Evolutionary conservation across 2,329 filamentous ascomycete genomes (phyloP).

Genomic region (Paecilomyces fulvus): DNA sequence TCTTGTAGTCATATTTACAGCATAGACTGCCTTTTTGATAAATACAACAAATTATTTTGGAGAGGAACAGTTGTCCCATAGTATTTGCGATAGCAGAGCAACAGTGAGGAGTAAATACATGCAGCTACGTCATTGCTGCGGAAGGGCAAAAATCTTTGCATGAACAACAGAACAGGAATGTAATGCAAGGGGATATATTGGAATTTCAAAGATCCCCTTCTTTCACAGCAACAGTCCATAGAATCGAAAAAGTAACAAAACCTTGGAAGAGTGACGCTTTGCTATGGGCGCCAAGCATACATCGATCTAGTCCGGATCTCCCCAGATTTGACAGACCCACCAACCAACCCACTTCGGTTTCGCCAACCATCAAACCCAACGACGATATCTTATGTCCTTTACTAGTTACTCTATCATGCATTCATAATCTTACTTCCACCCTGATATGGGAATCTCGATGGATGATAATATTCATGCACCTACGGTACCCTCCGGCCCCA

Average conservation of each 20-base stretch:
- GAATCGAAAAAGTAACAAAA: neutral
- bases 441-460: slow-evolving; percentile 51
- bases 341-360: slow-evolving; percentile 5
- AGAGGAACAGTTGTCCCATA: neutral
- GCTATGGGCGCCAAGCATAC: neutral
- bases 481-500: slow-evolving; percentile 71
- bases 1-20: neutral
- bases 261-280: neutral
- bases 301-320: slow-evolving; percentile 1
- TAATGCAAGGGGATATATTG: too few relatives aligned
- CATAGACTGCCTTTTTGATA: neutral
- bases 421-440: slow-evolving; percentile 6
- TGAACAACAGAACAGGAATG: neutral
- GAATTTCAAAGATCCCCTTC: neutral
- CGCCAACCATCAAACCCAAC: neutral
- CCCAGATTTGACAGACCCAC: neutral
- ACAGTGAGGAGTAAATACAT: neutral
- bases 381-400: neutral
- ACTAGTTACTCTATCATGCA: slow-evolving; percentile 8
- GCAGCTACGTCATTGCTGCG: neutral
- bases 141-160: neutral
- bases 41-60: neutral
- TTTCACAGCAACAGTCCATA: neutral
- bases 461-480: slow-evolving; percentile 57
- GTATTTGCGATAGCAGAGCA: neutral